phyloP scores from a whole-genome alignment of 495 filamentous ascomycete genomes.

The Podospora pseudocomata region DNA sequence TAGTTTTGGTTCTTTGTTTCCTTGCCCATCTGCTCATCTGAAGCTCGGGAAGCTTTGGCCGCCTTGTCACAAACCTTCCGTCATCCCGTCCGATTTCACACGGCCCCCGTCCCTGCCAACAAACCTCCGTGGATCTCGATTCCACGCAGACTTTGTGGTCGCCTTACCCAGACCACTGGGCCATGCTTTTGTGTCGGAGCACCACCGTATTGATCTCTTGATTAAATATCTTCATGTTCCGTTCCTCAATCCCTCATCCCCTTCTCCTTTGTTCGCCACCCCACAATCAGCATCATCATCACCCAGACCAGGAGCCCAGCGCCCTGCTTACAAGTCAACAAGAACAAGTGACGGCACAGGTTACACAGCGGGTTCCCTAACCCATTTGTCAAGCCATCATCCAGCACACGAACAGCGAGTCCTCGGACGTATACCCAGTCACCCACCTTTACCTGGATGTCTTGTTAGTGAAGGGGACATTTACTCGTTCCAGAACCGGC shows the following conservation, averaged over 20 bases:
- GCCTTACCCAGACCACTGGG: not conserved
- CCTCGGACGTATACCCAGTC: not conserved
- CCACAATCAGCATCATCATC: not conserved
- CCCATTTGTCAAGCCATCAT: not conserved
- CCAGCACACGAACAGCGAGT: not conserved
- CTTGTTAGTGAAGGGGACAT: not conserved
- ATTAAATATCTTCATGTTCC: conserved; percentile 1
- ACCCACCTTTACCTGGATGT: not conserved
- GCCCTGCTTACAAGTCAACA: not conserved
- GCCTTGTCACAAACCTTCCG: conserved; percentile 7
- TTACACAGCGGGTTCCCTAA: conserved; percentile 1
- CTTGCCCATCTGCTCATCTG: not conserved
- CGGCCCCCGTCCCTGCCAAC: conserved; percentile 9
- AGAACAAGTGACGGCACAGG: not conserved
- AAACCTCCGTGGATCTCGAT: conserved; percentile 3
- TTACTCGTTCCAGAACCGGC: not conserved
- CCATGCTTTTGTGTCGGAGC: not conserved
- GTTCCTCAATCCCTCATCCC: not conserved
- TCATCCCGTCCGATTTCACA: conserved; percentile 6
- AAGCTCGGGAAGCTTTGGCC: conserved; percentile 9
- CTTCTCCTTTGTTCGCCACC: not conserved
- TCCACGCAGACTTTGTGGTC: not conserved
- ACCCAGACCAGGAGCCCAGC: not conserved
- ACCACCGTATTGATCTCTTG: not conserved
- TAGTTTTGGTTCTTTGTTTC: not conserved